Percentiles rank a stretch among this genome's conserved stretches.
Conservation (phyloP, 1,284 basidiomycete species). For the Puccinia hordei region DNA sequence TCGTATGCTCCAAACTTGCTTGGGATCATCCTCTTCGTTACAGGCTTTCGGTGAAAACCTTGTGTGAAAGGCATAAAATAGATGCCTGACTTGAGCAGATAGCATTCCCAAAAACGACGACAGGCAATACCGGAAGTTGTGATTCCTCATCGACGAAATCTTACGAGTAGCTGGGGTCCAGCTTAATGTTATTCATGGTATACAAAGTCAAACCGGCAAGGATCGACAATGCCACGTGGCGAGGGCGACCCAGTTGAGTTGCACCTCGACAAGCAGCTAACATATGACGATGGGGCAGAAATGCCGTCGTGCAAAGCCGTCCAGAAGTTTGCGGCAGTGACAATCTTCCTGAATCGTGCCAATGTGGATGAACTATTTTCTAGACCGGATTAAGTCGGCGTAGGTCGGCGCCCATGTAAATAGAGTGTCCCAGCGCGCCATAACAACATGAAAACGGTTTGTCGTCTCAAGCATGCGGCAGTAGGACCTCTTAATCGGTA, state of each 20-base stretch:
- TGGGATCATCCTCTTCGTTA: neutral
- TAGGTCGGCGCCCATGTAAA: neutral
- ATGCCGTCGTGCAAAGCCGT: neutral
- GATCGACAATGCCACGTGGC: neutral
- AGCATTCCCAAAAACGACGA: constrained; percentile 1
- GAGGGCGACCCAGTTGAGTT: neutral
- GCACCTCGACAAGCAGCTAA: neutral
- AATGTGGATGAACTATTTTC: constrained; percentile 8
- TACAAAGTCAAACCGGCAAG: neutral
- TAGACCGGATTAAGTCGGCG: constrained; percentile 11
- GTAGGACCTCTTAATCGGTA: neutral
- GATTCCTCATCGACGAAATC: constrained; percentile 11
- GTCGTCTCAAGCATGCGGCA: neutral
- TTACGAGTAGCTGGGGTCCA: constrained; percentile 15
- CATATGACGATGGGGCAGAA: constrained; percentile 20
- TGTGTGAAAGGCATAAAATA: constrained; percentile 7
- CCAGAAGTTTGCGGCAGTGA: constrained; percentile 3
- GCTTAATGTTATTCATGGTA: neutral
- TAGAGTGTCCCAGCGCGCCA: neutral
- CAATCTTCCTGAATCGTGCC: neutral
- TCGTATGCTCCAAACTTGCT: constrained; percentile 11
- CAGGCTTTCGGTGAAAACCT: neutral
- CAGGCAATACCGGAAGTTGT: constrained; percentile 16
- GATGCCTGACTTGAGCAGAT: constrained; percentile 7
- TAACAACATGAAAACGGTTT: neutral